Evolutionary conservation across 176 grass and related monocot species (phyloP).

Genomic region (Lolium perenne): DNA sequence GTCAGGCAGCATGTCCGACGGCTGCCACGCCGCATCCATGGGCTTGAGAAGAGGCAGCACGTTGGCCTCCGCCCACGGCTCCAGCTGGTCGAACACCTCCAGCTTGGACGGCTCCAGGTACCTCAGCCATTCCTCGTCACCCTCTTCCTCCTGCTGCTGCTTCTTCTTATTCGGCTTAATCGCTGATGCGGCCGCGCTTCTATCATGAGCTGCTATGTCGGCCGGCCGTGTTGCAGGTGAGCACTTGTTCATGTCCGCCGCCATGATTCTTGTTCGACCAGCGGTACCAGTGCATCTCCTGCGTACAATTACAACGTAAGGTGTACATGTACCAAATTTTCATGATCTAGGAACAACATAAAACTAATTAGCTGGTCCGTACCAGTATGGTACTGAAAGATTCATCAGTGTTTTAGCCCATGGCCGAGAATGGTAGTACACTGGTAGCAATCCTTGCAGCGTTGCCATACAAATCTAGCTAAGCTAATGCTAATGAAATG

Average conservation of each 20-base stretch:
- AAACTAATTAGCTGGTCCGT: too few relatives aligned
- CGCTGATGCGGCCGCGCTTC: neutral
- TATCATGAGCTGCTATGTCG: neutral
- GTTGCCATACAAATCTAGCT: neutral
- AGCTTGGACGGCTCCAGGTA: conserved; percentile 18
- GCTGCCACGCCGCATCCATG: neutral
- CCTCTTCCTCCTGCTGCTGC: neutral
- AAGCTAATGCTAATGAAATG: too few relatives aligned
- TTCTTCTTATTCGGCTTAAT: neutral
- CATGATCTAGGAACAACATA: too few relatives aligned
- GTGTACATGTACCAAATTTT: too few relatives aligned
- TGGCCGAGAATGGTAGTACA: neutral
- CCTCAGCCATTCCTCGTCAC: neutral
- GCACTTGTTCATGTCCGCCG: neutral
- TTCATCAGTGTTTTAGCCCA: neutral
- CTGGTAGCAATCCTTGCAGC: neutral
- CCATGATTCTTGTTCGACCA: neutral
- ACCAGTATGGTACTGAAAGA: neutral
- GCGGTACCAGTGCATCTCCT: neutral
- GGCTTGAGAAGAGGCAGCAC: conserved; percentile 34
- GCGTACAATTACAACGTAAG: neutral
- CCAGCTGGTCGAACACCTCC: neutral
- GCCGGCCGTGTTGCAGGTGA: neutral
- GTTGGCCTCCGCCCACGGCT: conserved; percentile 11
- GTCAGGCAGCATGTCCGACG: conserved; percentile 46